Percentiles rank a stretch among this genome's conserved stretches.
Conservation (phyloP, 139 green algal species). For the Chlorella sorokiniana region DNA sequence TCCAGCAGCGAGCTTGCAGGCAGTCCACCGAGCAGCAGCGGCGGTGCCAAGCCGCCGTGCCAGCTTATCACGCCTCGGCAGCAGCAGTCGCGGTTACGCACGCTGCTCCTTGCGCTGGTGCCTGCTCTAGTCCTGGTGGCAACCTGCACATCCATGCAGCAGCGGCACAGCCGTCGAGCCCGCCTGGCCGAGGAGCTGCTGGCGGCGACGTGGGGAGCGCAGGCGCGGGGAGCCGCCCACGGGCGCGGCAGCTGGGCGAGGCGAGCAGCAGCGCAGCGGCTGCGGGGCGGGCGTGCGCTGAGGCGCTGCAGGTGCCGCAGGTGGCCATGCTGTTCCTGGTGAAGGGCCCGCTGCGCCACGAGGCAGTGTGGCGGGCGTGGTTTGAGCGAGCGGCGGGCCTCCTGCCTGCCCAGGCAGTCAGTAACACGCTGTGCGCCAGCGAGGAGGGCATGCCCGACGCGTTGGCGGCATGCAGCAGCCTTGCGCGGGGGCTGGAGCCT, state of each 20-base stretch:
- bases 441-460: background rate
- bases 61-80: background rate
- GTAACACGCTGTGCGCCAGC: conserved; percentile 4
- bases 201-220: background rate
- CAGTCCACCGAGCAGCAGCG: too few species aligned
- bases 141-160: background rate
- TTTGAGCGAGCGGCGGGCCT: conserved; percentile 23
- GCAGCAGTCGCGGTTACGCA: background rate
- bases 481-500: background rate
- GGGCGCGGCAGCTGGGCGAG: background rate
- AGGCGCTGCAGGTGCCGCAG: conserved; percentile 20
- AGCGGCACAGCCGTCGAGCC: background rate
- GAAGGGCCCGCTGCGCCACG: conserved; percentile 35
- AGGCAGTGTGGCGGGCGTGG: conserved; percentile 37
- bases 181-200: conserved; percentile 9
- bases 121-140: conserved; percentile 1
- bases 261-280: background rate
- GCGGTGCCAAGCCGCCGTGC: background rate
- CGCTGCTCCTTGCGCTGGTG: conserved; percentile 5
- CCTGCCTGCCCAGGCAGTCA: conserved; percentile 18
- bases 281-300: background rate
- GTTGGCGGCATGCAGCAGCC: conserved; percentile 23
- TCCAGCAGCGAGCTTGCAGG: too few species aligned
- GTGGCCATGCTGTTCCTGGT: conserved; percentile 54
- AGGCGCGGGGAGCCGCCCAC: too few species aligned